These are phyloP conservation scores for Dothistroma pini DNA, from an alignment of 2,329 filamentous ascomycete species.

Conservation along the genomic window DNA sequence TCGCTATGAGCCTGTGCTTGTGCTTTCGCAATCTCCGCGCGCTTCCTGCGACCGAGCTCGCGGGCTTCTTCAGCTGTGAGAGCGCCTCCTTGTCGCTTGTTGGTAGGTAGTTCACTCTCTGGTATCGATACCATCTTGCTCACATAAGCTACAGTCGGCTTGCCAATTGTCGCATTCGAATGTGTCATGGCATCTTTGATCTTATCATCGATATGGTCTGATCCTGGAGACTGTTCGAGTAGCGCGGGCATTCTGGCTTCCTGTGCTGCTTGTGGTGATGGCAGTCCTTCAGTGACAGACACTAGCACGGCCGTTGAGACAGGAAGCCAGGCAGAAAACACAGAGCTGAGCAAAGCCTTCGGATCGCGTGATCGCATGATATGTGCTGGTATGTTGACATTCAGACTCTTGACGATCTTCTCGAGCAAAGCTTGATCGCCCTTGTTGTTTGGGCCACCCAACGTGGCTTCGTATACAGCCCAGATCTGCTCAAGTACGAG, in stretches of 20 bases:
- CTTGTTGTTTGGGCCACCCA: conserved; percentile 74
- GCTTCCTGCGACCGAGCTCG: conserved; percentile 81
- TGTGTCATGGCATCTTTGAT: conserved; percentile 77
- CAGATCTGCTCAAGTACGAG: conserved; percentile 93
- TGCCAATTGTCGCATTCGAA: conserved; percentile 66
- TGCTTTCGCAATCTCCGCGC: conserved; percentile 79
- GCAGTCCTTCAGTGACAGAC: conserved; percentile 88
- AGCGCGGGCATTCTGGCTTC: conserved; percentile 73
- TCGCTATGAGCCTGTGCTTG: conserved; percentile 56
- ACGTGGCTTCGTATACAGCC: conserved; percentile 91
- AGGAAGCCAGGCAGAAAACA: conserved; percentile 88
- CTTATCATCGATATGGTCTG: conserved; percentile 62
- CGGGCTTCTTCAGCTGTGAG: conserved; percentile 86
- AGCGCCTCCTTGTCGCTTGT: conserved; percentile 67
- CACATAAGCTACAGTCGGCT: conserved; percentile 87
- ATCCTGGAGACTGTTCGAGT: conserved; percentile 74
- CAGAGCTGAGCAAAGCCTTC: conserved; percentile 73
- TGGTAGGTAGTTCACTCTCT: conserved; percentile 84
- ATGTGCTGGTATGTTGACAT: conserved; percentile 78
- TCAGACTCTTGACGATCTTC: conserved; percentile 91
- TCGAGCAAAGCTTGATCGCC: conserved; percentile 79
- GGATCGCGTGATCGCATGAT: conserved; percentile 80
- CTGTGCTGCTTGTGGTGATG: conserved; percentile 78
- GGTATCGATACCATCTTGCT: conserved; percentile 98
- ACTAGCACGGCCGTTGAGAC: conserved; percentile 89